These are phyloP conservation scores for Amanita phalloides DNA, from an alignment of 768 basidiomycete species.

Conservation along the genomic window DNA sequence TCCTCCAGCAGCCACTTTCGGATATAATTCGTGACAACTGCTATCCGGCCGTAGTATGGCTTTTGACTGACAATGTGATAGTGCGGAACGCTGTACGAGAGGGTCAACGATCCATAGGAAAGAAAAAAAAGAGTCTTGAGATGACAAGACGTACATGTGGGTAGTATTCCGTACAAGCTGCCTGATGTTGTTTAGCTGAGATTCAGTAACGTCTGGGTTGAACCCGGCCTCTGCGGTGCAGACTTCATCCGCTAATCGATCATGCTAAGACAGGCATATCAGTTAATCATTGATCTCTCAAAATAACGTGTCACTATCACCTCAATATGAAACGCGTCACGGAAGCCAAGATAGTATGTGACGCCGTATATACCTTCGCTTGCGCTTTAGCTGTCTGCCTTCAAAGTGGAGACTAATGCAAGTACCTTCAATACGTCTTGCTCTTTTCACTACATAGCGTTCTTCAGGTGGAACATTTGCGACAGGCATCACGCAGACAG, in stretches of 20 bases:
- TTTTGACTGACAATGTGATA: constrained; percentile 40
- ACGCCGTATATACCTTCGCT: constrained; percentile 48
- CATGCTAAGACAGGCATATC: constrained; percentile 17
- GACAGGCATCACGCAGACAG: constrained; percentile 40
- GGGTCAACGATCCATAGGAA: not conserved
- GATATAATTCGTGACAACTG: constrained; percentile 26
- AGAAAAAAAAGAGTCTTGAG: too few relatives aligned
- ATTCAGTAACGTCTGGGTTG: constrained; percentile 21
- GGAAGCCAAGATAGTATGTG: constrained; percentile 49
- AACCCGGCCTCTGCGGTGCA: constrained; percentile 32
- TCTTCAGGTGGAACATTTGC: constrained; percentile 38
- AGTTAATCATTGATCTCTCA: not conserved
- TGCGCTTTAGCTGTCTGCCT: not conserved
- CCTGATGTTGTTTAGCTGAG: constrained; percentile 29
- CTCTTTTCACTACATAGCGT: constrained; percentile 47
- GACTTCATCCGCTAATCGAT: constrained; percentile 40
- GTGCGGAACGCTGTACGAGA: constrained; percentile 36
- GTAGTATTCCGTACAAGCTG: constrained; percentile 30
- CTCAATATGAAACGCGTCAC: constrained; percentile 46
- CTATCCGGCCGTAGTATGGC: constrained; percentile 19
- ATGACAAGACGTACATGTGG: constrained; percentile 37
- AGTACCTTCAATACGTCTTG: constrained; percentile 40
- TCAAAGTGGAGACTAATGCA: not conserved
- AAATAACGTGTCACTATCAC: constrained; percentile 11
- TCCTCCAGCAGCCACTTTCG: constrained; percentile 46